These are phyloP conservation scores for Selaginella tamariscina DNA, from an alignment of 75 land plant genomes.

Conservation along the genomic window DNA sequence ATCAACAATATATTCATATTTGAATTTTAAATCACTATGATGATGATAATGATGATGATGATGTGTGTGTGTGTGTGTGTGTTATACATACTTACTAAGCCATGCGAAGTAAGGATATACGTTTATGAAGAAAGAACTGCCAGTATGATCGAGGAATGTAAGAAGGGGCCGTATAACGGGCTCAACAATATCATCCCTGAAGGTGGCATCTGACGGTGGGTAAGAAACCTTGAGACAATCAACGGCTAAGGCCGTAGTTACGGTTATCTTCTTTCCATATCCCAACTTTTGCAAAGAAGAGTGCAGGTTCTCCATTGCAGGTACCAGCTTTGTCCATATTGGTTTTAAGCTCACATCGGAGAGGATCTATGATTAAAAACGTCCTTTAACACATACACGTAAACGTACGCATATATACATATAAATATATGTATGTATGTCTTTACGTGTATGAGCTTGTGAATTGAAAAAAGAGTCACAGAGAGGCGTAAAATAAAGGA, in stretches of 20 bases:
- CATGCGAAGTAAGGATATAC: conserved; percentile 48
- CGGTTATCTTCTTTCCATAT: neutral
- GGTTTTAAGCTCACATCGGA: neutral
- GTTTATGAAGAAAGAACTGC: conserved; percentile 42
- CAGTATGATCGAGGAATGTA: conserved; percentile 23
- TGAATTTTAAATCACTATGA: too few species aligned
- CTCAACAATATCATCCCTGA: neutral
- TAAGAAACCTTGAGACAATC: neutral
- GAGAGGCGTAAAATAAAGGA: too few species aligned
- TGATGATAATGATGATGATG: too few species aligned
- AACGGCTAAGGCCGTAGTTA: neutral
- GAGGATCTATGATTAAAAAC: too few species aligned
- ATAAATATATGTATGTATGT: too few species aligned
- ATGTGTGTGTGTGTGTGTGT: too few species aligned
- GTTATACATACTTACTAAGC: too few species aligned
- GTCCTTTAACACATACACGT: too few species aligned
- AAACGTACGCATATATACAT: too few species aligned
- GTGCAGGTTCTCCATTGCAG: neutral
- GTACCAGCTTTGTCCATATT: neutral
- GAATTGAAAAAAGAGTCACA: too few species aligned
- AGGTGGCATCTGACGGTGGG: neutral
- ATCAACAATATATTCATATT: too few species aligned
- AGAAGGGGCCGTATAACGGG: conserved; percentile 26
- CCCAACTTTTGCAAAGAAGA: neutral
- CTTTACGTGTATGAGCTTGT: too few species aligned